phyloP scores from a whole-genome alignment of 169 alveolate species.

The Eimeria necatrix region DNA sequence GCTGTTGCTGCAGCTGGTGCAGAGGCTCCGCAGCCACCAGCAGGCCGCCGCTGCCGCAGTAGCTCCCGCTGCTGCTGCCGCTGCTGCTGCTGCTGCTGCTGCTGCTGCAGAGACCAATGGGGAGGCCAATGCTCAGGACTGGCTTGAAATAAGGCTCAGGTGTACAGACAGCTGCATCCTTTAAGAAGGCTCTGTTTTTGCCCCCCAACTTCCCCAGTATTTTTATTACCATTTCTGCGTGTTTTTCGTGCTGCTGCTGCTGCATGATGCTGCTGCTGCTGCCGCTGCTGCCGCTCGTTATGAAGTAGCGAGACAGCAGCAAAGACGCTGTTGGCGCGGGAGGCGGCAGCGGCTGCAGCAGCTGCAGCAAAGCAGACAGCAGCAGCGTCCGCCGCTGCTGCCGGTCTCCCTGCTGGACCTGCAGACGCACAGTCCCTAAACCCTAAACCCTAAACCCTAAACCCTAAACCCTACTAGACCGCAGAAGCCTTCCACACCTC shows the following conservation, averaged over 20 bases:
- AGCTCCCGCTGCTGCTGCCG: conserved; percentile 45
- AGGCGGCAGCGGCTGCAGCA: conserved; percentile 71
- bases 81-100: conserved; percentile 33
- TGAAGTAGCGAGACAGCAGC: conserved; percentile 52
- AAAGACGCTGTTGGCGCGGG: conserved; percentile 62
- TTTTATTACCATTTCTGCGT: conserved; percentile 81
- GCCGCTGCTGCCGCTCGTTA: conserved; percentile 62
- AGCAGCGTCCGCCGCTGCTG: conserved; percentile 67
- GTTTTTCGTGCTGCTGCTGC: conserved; percentile 81
- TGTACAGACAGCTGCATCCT: conserved; percentile 79
- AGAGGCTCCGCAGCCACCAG: conserved; percentile 58
- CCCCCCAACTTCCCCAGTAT: conserved; percentile 86
- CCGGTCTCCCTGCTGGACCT: conserved; percentile 65
- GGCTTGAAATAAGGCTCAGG: conserved; percentile 71
- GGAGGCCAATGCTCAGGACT: conserved; percentile 72
- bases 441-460: not conserved
- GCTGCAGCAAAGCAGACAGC: conserved; percentile 67
- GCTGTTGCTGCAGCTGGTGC: conserved; percentile 57
- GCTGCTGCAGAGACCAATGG: conserved; percentile 42
- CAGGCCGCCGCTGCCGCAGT: conserved; percentile 17
- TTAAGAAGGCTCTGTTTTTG: conserved; percentile 85
- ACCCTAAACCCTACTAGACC: not conserved
- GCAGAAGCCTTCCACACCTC: not conserved
- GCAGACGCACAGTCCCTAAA: conserved; percentile 16
- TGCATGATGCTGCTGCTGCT: conserved; percentile 70